Conservation (phyloP, 2,329 filamentous ascomycete genomes). For the Exserohilum rostratum region DNA sequence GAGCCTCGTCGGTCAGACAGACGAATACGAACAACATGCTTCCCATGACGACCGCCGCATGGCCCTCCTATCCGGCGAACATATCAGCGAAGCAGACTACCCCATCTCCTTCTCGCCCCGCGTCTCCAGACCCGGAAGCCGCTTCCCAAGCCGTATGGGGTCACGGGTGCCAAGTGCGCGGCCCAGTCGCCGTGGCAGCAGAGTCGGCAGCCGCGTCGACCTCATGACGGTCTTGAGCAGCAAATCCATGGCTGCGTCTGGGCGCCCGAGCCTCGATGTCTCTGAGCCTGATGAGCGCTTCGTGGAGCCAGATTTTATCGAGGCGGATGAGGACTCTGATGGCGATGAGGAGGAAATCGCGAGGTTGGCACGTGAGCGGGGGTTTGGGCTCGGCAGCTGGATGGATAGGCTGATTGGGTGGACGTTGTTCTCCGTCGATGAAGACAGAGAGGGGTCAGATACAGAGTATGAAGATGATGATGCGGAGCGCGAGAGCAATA, state of each 20-base stretch:
- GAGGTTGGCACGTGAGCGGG: slow-evolving; percentile 57
- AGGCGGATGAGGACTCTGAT: slow-evolving; percentile 49
- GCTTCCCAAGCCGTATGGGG: slow-evolving; percentile 45
- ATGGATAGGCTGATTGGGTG: slow-evolving; percentile 65
- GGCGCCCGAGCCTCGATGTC: slow-evolving; percentile 41
- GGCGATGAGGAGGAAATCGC: slow-evolving; percentile 62
- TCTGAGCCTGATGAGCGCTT: slow-evolving; percentile 31
- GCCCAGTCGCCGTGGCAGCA: slow-evolving; percentile 42
- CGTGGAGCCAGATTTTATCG: slow-evolving; percentile 59
- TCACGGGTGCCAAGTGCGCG: slow-evolving; percentile 50
- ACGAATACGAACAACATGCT: slow-evolving; percentile 41
- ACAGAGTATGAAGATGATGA: slow-evolving; percentile 29
- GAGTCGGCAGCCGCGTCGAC: slow-evolving; percentile 46
- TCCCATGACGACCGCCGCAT: slow-evolving; percentile 33
- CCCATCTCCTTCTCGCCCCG: slow-evolving; percentile 38
- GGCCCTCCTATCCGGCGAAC: slow-evolving; percentile 42
- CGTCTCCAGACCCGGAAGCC: slow-evolving; percentile 41
- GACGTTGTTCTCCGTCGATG: slow-evolving; percentile 61
- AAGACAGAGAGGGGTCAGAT: slow-evolving; percentile 49
- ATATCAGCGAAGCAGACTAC: slow-evolving; percentile 43
- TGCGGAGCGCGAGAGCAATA: slow-evolving; percentile 35
- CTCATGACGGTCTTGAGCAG: slow-evolving; percentile 42
- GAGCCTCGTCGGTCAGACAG: slow-evolving; percentile 53
- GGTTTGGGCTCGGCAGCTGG: slow-evolving; percentile 62
- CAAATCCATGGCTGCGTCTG: slow-evolving; percentile 17